Evolutionary conservation across 2,329 filamentous ascomycete species (phyloP), one percentile per base, ranked within the genome.

Genomic region (Tolypocladium inflatum): DNA sequence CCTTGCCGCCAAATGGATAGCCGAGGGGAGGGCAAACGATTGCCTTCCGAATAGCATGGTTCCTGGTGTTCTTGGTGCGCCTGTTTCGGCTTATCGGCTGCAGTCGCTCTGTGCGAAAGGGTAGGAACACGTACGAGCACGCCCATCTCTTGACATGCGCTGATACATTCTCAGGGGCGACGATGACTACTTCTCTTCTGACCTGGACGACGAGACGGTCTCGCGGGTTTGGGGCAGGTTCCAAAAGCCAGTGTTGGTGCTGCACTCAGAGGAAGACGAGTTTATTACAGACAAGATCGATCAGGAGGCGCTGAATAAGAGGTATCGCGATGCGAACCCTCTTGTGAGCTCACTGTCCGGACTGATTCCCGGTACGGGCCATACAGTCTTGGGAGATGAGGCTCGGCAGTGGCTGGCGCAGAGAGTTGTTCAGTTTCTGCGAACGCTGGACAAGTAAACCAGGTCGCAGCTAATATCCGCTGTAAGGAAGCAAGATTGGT

Each of bases 151-250:
- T 57, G n/a, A 51, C 38, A 17, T 19, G 13, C 33, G 19, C 10
- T 37, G 13, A 45, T 55, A 11, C 37, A 2, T 42, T 23, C 15
- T 3, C n/a, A 83, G 84, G 6, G 88, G 87, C 11, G 87, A 89
- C 59, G 92, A 97, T 69, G 92, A 96, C 69, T 90, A 89, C 67
- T 96, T 96, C 74, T 92, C 88, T n/a, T 86, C 84, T 3, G 89
- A 94, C 67, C 74, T 94, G n/a, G 71, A 76, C 0, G 74, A 79
- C 38, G 76, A 81, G 38, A 76, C 78, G 21, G 74, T 91, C 8
- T 67, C 71, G 30, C 69, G 69, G 17, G 87, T 86, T n/a, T 96
- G 93, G 80, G 81, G 85, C 4, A 74, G 74, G 55, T 75, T 90
- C 57, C 74, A 76, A 50, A 78, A 81, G 56, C 82, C 84, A 1